Evolutionary conservation across 495 filamentous ascomycete genomes (phyloP).

Genomic region (Aspergillus haitiensis): DNA sequence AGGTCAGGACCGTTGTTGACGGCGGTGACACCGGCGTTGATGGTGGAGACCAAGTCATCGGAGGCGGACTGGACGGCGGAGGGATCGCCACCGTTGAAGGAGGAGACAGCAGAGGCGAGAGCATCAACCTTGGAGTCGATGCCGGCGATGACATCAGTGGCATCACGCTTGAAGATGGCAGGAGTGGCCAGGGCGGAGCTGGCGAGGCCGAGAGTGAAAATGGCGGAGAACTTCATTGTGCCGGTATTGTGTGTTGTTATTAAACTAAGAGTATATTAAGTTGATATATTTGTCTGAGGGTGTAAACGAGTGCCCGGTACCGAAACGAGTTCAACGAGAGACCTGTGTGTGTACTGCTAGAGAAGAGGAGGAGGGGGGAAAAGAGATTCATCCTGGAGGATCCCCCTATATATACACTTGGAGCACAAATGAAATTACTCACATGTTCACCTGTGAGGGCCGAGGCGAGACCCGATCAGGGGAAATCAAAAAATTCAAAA

Average conservation of each 20-base stretch:
- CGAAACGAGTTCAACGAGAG: constrained; percentile 16
- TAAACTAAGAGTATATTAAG: constrained; percentile 15
- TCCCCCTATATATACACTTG: constrained; percentile 24
- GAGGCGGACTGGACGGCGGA: constrained; percentile 34
- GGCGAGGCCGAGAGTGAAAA: constrained; percentile 35
- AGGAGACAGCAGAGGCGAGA: constrained; percentile 38
- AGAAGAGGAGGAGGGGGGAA: neutral
- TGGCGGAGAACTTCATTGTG: constrained; percentile 45
- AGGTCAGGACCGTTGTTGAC: constrained; percentile 29
- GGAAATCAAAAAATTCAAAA: constrained; percentile 4
- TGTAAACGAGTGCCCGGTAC: constrained; percentile 29
- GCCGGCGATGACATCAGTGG: constrained; percentile 31
- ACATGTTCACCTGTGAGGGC: constrained; percentile 21
- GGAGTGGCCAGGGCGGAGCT: constrained; percentile 31
- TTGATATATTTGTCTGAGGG: constrained; percentile 28
- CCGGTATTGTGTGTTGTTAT: constrained; percentile 15
- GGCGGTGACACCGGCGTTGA: constrained; percentile 31
- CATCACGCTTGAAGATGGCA: constrained; percentile 33
- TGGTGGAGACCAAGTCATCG: constrained; percentile 32
- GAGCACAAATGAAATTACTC: constrained; percentile 10
- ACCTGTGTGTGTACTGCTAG: constrained; percentile 20
- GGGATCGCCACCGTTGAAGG: constrained; percentile 35
- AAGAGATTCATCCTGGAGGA: neutral
- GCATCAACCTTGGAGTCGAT: constrained; percentile 33
- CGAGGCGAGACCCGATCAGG: constrained; percentile 24